Base-by-base conservation (phyloP, 805 yeast species). In the Zygosaccharomyces rouxii region DNA sequence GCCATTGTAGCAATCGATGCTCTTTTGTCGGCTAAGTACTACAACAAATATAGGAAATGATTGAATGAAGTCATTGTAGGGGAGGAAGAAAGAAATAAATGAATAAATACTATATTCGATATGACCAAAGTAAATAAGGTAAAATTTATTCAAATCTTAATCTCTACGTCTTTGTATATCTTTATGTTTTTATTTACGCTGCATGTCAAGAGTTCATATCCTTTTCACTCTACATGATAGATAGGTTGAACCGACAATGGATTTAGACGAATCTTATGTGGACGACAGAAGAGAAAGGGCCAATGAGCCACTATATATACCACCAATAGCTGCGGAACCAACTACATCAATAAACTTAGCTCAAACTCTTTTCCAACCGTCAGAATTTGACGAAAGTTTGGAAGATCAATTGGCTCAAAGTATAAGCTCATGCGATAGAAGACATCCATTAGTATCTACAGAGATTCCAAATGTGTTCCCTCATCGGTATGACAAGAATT, bases 1-100 rank as follows among this genome's bases (percentile, higher is more conserved):
- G 84, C 81, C 5, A 70, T 79, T 46, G 71, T 81, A 31, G 71
- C 77, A 48, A 68, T 76, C 45, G 86, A 83, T 61, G 80, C 78
- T 2, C 71, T 67, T 52, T 67, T 80, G 51, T 79, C 81, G 62
- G 69, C 69, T 54, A 75, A 72, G 57, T 78, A 73, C 64, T 81
- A 80, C 60, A 28, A 29, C 16, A 40, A 23, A 25, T 40, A 28
- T 23, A 28, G 44, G 11, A 40, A 40, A 28, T 40, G 11, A 23
- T 22, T 14, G 35, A 23, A 22, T 14, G 19, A n/a, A 23, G 14
- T 23, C 29, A 18, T 16, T 7, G 44, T n/a, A 23, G 14, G n/a
- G 35, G 10, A 7, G 35, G 35, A 25, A 25, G 35, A n/a, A n/a
- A 22, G 16, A 38, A 2, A 4, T 13, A 23, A 33, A 18, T 18